phyloP scores from a whole-genome alignment of 2,329 filamentous ascomycete species.

The Paraconiothyrium brasiliense region DNA sequence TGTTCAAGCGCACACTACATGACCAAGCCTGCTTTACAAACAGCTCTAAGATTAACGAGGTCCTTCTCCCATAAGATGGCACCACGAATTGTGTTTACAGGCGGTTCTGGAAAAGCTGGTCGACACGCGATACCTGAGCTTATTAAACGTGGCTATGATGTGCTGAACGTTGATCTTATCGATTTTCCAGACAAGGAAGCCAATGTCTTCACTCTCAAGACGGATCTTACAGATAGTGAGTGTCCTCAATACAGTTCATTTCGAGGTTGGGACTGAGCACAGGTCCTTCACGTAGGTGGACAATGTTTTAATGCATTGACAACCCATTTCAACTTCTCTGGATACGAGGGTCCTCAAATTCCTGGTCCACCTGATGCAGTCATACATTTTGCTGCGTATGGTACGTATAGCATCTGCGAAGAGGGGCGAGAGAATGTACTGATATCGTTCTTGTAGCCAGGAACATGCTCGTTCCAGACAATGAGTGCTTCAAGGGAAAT shows the following conservation, averaged over 20 bases:
- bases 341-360: constrained; percentile 56
- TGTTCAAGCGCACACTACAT: background rate
- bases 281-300: background rate
- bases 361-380: constrained; percentile 65
- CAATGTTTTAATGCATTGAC: constrained; percentile 59
- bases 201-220: constrained; percentile 63
- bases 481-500: constrained; percentile 67
- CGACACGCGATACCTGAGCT: constrained; percentile 65
- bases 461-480: constrained; percentile 69
- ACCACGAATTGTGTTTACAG: constrained; percentile 53
- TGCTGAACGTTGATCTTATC: constrained; percentile 66
- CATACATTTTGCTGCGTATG: constrained; percentile 69
- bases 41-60: constrained; percentile 1
- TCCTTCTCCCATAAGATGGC: constrained; percentile 27
- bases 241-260: constrained; percentile 55
- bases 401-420: constrained; percentile 65
- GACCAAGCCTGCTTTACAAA: background rate
- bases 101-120: constrained; percentile 63
- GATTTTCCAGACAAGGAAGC: constrained; percentile 55
- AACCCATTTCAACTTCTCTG: constrained; percentile 64
- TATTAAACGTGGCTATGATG: constrained; percentile 59
- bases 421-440: background rate
- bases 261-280: constrained; percentile 33
- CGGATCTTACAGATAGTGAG: constrained; percentile 64
- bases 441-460: constrained; percentile 47